These are phyloP conservation scores for Fimicolochytrium jonesii DNA, from an alignment of 192 early-diverging fungal species.

Conservation along the genomic window DNA sequence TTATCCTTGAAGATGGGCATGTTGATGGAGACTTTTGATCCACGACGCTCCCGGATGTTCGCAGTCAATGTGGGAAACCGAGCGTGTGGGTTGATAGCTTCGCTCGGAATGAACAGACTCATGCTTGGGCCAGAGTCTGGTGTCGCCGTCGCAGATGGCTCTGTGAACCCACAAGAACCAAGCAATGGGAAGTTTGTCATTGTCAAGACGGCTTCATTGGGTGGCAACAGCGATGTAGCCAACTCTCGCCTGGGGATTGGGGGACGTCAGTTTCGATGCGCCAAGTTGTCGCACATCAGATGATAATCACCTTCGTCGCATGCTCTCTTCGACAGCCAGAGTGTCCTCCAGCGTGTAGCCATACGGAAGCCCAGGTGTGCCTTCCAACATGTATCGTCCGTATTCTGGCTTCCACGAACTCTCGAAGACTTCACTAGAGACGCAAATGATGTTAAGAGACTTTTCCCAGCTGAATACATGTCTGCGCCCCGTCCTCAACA, in stretches of 20 bases:
- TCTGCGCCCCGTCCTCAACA: no score
- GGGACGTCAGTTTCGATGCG: no score
- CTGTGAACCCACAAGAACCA: constrained; percentile 72
- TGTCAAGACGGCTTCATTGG: constrained; percentile 73
- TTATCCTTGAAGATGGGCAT: constrained; percentile 90
- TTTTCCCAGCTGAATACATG: no score
- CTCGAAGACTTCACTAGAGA: constrained; percentile 46
- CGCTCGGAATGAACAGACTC: constrained; percentile 90
- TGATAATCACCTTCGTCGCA: constrained; percentile 52
- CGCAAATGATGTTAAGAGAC: constrained; percentile 4
- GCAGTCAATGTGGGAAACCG: constrained; percentile 90
- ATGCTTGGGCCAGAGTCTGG: constrained; percentile 54
- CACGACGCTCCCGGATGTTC: constrained; percentile 91
- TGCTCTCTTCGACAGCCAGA: constrained; percentile 81
- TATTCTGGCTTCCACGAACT: constrained; percentile 95
- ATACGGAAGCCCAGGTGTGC: constrained; percentile 89
- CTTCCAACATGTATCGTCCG: constrained; percentile 96
- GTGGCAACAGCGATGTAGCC: constrained; percentile 55
- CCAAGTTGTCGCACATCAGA: no score
- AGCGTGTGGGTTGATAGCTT: constrained; percentile 90
- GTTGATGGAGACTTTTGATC: constrained; percentile 93
- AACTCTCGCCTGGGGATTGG: constrained; percentile 71
- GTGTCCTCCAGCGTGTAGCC: constrained; percentile 76
- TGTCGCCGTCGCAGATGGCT: constrained; percentile 61
- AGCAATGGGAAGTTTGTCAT: constrained; percentile 87